These are phyloP conservation scores for Neotropicomus parvogracilis DNA, from an alignment of 1,284 basidiomycete genomes.

Conservation along the genomic window DNA sequence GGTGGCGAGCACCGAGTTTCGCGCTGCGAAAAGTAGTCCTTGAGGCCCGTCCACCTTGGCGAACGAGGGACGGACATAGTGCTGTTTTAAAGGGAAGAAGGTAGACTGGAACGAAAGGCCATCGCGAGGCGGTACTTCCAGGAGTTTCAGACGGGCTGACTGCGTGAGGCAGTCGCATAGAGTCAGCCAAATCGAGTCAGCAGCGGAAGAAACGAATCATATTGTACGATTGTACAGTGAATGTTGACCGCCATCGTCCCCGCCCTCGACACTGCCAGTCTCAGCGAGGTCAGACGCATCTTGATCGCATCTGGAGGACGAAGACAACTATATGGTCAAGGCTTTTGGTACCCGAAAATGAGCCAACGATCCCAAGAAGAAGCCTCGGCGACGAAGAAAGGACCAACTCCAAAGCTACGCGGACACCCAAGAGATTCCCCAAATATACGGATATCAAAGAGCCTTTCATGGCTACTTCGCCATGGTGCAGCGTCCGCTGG, in stretches of 20 bases:
- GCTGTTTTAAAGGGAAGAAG: constrained; percentile 2
- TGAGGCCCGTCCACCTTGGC: constrained; percentile 38
- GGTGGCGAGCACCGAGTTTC: constrained; percentile 31
- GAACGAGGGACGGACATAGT: constrained; percentile 34
- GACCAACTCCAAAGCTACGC: constrained; percentile 23
- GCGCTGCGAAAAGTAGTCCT: constrained; percentile 39
- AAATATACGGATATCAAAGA: constrained; percentile 47
- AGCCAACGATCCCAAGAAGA: constrained; percentile 6
- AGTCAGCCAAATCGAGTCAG: no score
- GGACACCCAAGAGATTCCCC: constrained; percentile 27
- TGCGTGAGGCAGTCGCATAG: no score
- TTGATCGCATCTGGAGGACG: neutral
- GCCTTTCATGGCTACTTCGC: constrained; percentile 65
- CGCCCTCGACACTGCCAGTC: neutral
- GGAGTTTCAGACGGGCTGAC: no score
- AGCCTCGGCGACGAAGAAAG: constrained; percentile 12
- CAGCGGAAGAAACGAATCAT: no score
- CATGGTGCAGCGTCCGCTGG: constrained; percentile 65
- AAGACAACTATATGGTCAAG: constrained; percentile 7
- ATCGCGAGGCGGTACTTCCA: constrained; percentile 12
- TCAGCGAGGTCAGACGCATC: neutral
- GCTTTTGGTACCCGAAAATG: constrained; percentile 13
- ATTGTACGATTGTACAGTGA: no score
- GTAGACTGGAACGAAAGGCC: constrained; percentile 9
- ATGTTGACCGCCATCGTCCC: constrained; percentile 6